Evolutionary conservation across 768 basidiomycete genomes (phyloP).

Genomic region (Psilocybe cubensis): DNA sequence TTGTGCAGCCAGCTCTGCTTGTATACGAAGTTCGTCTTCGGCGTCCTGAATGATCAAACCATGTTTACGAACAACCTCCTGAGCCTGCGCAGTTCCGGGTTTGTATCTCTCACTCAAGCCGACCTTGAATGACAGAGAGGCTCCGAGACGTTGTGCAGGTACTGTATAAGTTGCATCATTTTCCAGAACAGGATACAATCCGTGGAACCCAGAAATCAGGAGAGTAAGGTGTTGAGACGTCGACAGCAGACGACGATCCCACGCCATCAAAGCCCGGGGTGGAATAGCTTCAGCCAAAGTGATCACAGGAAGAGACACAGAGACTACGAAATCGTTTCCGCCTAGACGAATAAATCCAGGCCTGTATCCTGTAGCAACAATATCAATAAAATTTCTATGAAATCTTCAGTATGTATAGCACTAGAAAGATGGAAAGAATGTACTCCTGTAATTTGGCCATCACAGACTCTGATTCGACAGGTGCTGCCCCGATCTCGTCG

Average conservation of each 20-base stretch:
- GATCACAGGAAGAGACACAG: conserved; percentile 60
- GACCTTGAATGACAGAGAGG: conserved; percentile 56
- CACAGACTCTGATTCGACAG: conserved; percentile 24
- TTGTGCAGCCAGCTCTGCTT: conserved; percentile 36
- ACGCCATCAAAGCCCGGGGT: conserved; percentile 70
- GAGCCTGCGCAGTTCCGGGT: conserved; percentile 52
- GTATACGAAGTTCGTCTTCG: conserved; percentile 39
- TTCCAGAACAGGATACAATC: conserved; percentile 55
- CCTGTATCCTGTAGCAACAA: conserved; percentile 57
- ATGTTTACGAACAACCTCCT: conserved; percentile 52
- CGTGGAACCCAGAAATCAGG: conserved; percentile 60
- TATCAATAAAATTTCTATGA: conserved; percentile 60
- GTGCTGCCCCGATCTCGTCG: conserved; percentile 35
- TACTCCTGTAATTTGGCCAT: conserved; percentile 35
- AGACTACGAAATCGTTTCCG: conserved; percentile 54
- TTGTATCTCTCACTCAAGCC: conserved; percentile 67
- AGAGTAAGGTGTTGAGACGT: conserved; percentile 62
- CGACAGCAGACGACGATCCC: conserved; percentile 68
- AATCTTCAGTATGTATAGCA: conserved; percentile 2
- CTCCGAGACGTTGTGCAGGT: conserved; percentile 36
- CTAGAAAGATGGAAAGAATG: conserved; percentile 3
- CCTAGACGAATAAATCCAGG: conserved; percentile 61
- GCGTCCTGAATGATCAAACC: conserved; percentile 49
- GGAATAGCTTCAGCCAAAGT: conserved; percentile 55
- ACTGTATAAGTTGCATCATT: conserved; percentile 43